Conservation (phyloP, 2,329 filamentous ascomycete genomes). For the Sclerotinia minor region DNA sequence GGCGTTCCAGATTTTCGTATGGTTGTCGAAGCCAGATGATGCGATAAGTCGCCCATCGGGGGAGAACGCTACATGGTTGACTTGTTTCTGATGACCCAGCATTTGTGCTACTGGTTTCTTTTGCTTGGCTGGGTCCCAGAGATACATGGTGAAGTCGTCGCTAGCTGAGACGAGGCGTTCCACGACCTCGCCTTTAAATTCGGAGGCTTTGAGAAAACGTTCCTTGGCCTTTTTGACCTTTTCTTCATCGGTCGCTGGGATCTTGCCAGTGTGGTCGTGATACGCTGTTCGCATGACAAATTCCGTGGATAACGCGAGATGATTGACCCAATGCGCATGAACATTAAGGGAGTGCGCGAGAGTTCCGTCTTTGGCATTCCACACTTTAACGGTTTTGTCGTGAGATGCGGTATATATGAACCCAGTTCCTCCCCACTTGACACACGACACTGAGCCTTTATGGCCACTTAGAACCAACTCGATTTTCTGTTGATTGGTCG, state of each 20-base stretch:
- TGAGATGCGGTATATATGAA: constrained; percentile 82
- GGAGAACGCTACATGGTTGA: constrained; percentile 93
- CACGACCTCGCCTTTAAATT: constrained; percentile 70
- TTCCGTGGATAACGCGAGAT: constrained; percentile 89
- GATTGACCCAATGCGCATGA: constrained; percentile 95
- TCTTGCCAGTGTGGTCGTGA: constrained; percentile 75
- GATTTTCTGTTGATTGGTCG: constrained; percentile 72
- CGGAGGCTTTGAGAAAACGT: constrained; percentile 83
- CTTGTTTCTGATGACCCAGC: constrained; percentile 93
- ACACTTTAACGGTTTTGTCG: constrained; percentile 90
- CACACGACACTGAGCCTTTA: constrained; percentile 84
- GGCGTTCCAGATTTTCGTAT: constrained; percentile 88
- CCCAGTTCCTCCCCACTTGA: constrained; percentile 91
- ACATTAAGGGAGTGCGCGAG: constrained; percentile 75
- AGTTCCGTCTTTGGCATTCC: constrained; percentile 78
- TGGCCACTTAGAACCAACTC: constrained; percentile 86
- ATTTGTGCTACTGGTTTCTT: constrained; percentile 85
- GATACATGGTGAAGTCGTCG: constrained; percentile 94
- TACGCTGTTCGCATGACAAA: constrained; percentile 83
- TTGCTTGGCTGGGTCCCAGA: constrained; percentile 81
- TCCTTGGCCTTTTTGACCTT: constrained; percentile 74
- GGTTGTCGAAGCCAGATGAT: constrained; percentile 89
- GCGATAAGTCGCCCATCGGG: constrained; percentile 87
- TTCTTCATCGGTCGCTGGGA: constrained; percentile 67
- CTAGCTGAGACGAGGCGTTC: constrained; percentile 88